These are phyloP conservation scores for Kazachstania sp. DNA, from an alignment of 1,139 yeast genomes.

Conservation along the genomic window DNA sequence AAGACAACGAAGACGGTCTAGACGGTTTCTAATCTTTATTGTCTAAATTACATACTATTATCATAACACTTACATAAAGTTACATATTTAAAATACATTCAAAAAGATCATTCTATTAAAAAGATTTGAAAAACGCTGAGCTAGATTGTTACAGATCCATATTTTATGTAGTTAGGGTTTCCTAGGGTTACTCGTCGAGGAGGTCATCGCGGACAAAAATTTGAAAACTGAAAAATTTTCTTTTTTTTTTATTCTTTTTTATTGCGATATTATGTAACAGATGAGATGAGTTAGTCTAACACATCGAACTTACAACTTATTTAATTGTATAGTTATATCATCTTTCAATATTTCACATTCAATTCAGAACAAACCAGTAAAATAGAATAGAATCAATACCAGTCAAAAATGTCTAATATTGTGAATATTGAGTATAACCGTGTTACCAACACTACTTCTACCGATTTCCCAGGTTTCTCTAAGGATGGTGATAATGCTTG, in stretches of 20 bases:
- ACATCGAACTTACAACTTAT: background rate
- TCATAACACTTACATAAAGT: too few species aligned
- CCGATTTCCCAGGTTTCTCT: constrained; percentile 83
- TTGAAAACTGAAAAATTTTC: background rate
- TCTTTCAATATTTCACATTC: too few species aligned
- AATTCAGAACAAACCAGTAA: too few species aligned
- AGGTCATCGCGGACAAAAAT: background rate
- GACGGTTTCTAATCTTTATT: constrained; percentile 4
- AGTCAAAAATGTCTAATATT: constrained; percentile 39
- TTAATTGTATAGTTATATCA: background rate
- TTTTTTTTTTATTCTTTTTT: background rate
- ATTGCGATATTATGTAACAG: background rate
- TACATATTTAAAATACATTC: too few species aligned
- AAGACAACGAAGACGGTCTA: constrained; percentile 25
- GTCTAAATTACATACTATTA: too few species aligned
- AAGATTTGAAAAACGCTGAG: too few species aligned
- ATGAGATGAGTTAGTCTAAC: background rate
- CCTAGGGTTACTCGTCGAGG: background rate
- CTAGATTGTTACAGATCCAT: background rate
- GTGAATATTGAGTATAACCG: constrained; percentile 88
- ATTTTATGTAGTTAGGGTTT: background rate
- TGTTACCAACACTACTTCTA: constrained; percentile 77
- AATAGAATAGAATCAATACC: background rate
- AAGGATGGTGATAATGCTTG: constrained; percentile 63
- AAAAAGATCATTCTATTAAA: too few species aligned